A percentile compares a stretch with the other conserved stretches of the same genome.
These are phyloP conservation scores for Rosellinia necatrix DNA, from an alignment of 2,329 filamentous ascomycete species.

Conservation along the genomic window DNA sequence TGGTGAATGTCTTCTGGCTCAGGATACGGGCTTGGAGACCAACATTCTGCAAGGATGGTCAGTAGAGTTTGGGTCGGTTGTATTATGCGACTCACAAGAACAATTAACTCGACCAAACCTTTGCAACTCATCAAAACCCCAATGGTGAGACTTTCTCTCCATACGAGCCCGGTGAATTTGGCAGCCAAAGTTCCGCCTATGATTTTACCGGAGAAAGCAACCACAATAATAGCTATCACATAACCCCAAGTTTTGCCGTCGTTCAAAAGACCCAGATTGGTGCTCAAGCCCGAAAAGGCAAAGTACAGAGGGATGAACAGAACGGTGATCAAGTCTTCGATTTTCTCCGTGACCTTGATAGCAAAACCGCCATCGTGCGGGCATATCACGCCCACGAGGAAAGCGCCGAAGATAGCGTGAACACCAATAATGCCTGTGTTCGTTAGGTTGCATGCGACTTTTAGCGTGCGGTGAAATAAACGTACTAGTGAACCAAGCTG, in stretches of 20 bases:
- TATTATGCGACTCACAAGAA: constrained; percentile 65
- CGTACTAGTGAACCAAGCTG: constrained; percentile 59
- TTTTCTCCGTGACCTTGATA: constrained; percentile 89
- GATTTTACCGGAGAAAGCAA: constrained; percentile 87
- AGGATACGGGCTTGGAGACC: constrained; percentile 74
- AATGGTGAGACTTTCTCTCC: constrained; percentile 88
- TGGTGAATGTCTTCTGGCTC: constrained; percentile 73
- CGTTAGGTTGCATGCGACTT: constrained; percentile 35
- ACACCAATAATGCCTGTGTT: constrained; percentile 81
- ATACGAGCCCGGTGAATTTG: constrained; percentile 74
- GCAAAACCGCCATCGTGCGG: constrained; percentile 89
- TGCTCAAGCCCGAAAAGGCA: constrained; percentile 86
- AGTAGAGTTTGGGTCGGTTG: constrained; percentile 23
- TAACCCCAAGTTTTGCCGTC: constrained; percentile 87
- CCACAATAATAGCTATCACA: constrained; percentile 77
- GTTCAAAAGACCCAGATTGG: constrained; percentile 82
- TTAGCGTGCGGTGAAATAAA: neutral
- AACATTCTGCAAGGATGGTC: constrained; percentile 57
- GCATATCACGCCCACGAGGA: constrained; percentile 86
- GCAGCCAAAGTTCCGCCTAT: constrained; percentile 81
- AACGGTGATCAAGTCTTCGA: constrained; percentile 86
- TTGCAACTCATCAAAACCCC: constrained; percentile 96
- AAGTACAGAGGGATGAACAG: constrained; percentile 92
- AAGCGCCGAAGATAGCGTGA: constrained; percentile 93
- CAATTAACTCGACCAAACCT: constrained; percentile 90